Evolutionary conservation across 371 early-diverging fungal species (phyloP).

Genomic region (Mortierella sp.): DNA sequence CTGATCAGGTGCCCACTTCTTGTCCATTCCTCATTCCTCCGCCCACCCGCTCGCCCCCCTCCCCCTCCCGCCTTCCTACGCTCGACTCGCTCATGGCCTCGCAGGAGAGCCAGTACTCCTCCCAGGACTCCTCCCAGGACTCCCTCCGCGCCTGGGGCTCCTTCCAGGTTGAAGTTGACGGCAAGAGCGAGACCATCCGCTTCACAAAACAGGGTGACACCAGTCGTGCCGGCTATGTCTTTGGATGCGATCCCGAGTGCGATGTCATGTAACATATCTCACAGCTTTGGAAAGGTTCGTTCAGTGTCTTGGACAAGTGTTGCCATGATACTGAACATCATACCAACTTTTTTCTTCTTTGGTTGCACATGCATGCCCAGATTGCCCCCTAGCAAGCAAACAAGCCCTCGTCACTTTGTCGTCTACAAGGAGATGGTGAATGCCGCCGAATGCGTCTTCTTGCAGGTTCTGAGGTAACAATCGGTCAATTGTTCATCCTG

Average conservation of each 20-base stretch:
- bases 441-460: conserved; percentile 14
- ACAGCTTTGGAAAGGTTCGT: no score
- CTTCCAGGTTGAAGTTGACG: conserved; percentile 1
- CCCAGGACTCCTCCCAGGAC: no score
- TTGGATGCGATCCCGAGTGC: conserved; percentile 70
- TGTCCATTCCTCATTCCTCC: no score
- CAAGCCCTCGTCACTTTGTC: conserved; percentile 76
- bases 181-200: not conserved
- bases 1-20: no score
- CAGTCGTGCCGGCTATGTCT: conserved; percentile 60
- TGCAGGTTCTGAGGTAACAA: conserved; percentile 50
- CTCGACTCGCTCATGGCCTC: no score
- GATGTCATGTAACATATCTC: conserved; percentile 64
- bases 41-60: no score
- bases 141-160: conserved; percentile 21
- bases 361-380: not conserved
- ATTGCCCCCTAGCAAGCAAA: conserved; percentile 40
- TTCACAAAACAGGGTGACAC: conserved; percentile 25
- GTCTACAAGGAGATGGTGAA: conserved; percentile 64
- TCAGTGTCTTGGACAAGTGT: not conserved
- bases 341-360: not conserved
- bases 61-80: no score
- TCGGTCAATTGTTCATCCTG: not conserved
- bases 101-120: no score
- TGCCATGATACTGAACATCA: not conserved